phyloP scores from a whole-genome alignment of 2,329 filamentous ascomycete genomes.

The Calonectria henricotiae region DNA sequence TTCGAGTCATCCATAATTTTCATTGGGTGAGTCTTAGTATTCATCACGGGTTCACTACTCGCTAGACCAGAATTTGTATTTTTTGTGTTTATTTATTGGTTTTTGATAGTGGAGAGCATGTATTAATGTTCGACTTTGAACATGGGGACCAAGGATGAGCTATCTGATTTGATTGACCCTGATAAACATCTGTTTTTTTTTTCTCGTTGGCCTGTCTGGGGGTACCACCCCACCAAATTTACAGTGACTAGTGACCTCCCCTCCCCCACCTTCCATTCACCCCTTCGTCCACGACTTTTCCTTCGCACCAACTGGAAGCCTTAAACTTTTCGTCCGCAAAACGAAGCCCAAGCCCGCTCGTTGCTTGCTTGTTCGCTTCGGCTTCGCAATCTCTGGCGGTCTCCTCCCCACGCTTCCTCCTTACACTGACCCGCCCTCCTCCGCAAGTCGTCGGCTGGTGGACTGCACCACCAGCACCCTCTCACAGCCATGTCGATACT shows the following conservation, averaged over 20 bases:
- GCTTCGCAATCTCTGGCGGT: conserved; percentile 34
- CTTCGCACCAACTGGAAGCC: conserved; percentile 49
- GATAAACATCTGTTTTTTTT: conserved; percentile 24
- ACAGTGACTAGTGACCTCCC: conserved; percentile 45
- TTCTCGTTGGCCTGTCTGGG: conserved; percentile 20
- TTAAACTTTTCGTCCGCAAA: conserved; percentile 45
- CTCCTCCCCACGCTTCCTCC: conserved; percentile 25
- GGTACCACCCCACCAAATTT: conserved; percentile 30
- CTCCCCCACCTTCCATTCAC: conserved; percentile 51
- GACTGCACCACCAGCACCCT: conserved; percentile 52
- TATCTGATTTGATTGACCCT: conserved; percentile 4
- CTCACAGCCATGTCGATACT: conserved; percentile 83
- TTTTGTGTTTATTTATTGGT: too few relatives aligned
- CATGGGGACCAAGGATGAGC: too few relatives aligned
- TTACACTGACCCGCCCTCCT: conserved; percentile 35
- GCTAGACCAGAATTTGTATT: too few relatives aligned
- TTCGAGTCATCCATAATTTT: too few relatives aligned
- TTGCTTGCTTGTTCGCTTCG: conserved; percentile 38
- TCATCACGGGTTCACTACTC: too few relatives aligned
- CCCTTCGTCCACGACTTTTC: conserved; percentile 44
- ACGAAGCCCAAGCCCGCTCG: conserved; percentile 45
- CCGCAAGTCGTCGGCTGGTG: conserved; percentile 52
- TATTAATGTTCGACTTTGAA: too few relatives aligned
- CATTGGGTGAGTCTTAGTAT: too few relatives aligned
- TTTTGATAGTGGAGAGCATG: too few relatives aligned